These are phyloP conservation scores for Nemania serpens DNA, from an alignment of 2,329 filamentous ascomycete genomes.

Conservation along the genomic window DNA sequence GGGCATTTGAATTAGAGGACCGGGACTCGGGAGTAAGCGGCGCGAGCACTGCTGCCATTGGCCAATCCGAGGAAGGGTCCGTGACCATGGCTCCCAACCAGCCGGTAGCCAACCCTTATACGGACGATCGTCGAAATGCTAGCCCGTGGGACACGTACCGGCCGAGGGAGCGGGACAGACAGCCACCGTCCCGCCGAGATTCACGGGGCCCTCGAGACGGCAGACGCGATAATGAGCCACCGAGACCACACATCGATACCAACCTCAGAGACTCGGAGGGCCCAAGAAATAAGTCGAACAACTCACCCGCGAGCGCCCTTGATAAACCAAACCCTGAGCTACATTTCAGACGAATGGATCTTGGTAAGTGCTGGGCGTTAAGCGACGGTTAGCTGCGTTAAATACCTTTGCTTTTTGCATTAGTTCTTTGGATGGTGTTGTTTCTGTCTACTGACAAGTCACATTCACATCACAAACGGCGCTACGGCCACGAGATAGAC, in stretches of 20 bases:
- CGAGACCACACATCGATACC: conserved; percentile 28
- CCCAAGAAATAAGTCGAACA: conserved; percentile 10
- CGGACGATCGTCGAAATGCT: conserved; percentile 25
- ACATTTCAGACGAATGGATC: conserved; percentile 19
- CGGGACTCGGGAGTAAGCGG: neutral
- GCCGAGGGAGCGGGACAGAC: conserved; percentile 32
- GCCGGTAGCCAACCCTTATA: conserved; percentile 20
- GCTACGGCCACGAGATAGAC: neutral
- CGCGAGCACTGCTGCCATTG: neutral
- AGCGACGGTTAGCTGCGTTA: neutral
- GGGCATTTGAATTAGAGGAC: conserved; percentile 10
- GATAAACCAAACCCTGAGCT: conserved; percentile 4
- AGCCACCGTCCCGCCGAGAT: conserved; percentile 24
- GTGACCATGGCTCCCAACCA: conserved; percentile 22
- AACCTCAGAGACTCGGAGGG: conserved; percentile 10
- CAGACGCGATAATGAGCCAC: conserved; percentile 21
- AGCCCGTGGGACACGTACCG: conserved; percentile 21
- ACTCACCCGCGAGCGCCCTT: conserved; percentile 7
- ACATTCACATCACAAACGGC: neutral
- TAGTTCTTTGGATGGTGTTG: neutral
- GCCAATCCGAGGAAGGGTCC: neutral
- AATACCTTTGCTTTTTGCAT: too few relatives aligned
- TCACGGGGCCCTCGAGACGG: conserved; percentile 20
- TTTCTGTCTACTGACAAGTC: too few relatives aligned
- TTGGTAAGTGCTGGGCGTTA: conserved; percentile 26